Evolutionary conservation across 768 basidiomycete species (phyloP).

Genomic region (Chiua virens): DNA sequence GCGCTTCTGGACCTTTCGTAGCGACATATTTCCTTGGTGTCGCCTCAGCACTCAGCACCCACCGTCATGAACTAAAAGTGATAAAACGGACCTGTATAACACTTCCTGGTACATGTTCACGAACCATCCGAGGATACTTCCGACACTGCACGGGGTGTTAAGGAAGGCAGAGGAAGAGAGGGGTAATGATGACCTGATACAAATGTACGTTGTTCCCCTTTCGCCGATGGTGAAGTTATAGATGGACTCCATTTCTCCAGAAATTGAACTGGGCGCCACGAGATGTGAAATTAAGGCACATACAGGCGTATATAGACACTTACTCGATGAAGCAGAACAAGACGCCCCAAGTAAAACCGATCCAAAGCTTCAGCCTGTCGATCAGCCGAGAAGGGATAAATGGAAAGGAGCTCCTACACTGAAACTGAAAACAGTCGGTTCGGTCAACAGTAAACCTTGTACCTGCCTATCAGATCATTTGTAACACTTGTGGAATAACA

Average conservation of each 20-base stretch:
- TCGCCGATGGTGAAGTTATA: conserved; percentile 61
- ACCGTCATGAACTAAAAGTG: background rate
- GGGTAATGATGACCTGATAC: conserved; percentile 47
- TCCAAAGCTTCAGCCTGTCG: conserved; percentile 52
- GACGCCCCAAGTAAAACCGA: conserved; percentile 76
- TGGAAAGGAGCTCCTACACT: conserved; percentile 44
- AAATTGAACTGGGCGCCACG: conserved; percentile 45
- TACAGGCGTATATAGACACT: conserved; percentile 1
- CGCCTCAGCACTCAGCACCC: background rate
- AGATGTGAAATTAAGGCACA: background rate
- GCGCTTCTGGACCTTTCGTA: conserved; percentile 51
- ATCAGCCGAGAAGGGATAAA: conserved; percentile 3
- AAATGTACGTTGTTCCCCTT: conserved; percentile 58
- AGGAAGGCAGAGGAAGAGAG: background rate
- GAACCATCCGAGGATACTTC: conserved; percentile 48
- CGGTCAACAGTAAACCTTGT: conserved; percentile 36
- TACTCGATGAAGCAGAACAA: conserved; percentile 67
- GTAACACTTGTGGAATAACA: conserved; percentile 11
- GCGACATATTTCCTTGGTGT: conserved; percentile 28
- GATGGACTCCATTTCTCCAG: conserved; percentile 52
- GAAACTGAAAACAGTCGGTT: conserved; percentile 73
- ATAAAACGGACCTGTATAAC: conserved; percentile 44
- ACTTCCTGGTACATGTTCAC: conserved; percentile 49
- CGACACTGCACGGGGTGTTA: conserved; percentile 42
- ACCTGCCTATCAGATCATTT: background rate